Base-by-base conservation (phyloP, 208 protist genomes). In the Trypanosoma platydactyli region DNA sequence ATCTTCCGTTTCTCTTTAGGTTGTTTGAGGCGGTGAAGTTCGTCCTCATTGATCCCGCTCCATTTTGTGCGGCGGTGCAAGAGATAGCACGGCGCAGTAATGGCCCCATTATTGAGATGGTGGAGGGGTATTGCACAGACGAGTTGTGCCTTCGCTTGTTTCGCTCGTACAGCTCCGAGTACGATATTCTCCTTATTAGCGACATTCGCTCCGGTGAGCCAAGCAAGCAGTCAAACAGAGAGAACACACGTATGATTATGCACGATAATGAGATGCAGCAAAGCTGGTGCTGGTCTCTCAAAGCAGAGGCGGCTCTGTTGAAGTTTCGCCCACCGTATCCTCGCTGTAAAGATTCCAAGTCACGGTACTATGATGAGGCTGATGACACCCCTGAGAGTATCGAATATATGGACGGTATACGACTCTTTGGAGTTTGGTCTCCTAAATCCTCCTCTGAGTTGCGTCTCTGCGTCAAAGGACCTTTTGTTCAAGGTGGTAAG, bases 271-370 rank as follows among this genome's bases (percentile, higher is more conserved):
- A 80, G 15, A 61, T 76, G 33, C 96, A 98, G 76, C 61, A 75
- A 60, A 73, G 85, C 24, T 98, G 92, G 92, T 92, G 91, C 71
- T 77, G 76, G 30, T 80, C 89, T 1, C 81, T 99, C 20, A 61
- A 79, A 22, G 91, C 94, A 20, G 40, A 80, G 25, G 73, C 66
- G 11, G 85, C 84, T 24, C 85, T 99, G 85, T 84, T 99, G 27
- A 99, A 99, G 70, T 99, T 98, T 64, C 84, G 97, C 59, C 91
- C 97, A 46, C 95, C 97, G 6, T 99, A 97, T 74, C 86, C 81
- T 9, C 58, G 68, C 30, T 80, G 79, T 40, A 63, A 58, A 35
- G 82, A 89, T 38, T 41, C 58, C 3, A 29, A 35, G 7, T 74
- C 73, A 5, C 56, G 57, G 5, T 51, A 53, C 18, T 85, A 74